These are phyloP conservation scores for Macroventuria anomochaeta DNA, from an alignment of 2,329 filamentous ascomycete genomes.

Conservation along the genomic window DNA sequence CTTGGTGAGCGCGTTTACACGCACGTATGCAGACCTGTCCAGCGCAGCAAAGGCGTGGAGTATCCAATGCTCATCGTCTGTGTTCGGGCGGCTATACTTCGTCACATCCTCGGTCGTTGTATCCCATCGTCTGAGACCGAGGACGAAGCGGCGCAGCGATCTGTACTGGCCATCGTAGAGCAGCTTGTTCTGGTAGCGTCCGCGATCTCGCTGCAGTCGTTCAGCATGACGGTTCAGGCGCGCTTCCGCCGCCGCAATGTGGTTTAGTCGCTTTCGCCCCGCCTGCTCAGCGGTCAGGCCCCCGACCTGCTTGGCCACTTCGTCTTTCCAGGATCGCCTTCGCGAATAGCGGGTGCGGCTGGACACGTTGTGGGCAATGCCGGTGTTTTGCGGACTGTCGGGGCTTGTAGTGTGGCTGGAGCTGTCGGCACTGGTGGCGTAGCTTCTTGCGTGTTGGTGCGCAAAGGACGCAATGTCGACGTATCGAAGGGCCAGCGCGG, in stretches of 20 bases:
- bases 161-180: constrained; percentile 37
- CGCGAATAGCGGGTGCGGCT: constrained; percentile 6
- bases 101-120: constrained; percentile 17
- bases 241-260: constrained; percentile 10
- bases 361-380: neutral
- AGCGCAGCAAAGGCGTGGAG: constrained; percentile 36
- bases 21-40: constrained; percentile 29
- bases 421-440: constrained; percentile 6
- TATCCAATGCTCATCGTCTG: constrained; percentile 11
- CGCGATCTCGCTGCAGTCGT: neutral
- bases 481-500: constrained; percentile 25
- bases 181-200: neutral
- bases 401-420: neutral
- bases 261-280: constrained; percentile 17
- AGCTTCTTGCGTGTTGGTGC: constrained; percentile 20
- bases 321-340: constrained; percentile 1
- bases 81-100: neutral
- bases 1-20: constrained; percentile 23
- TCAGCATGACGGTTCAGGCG: constrained; percentile 1
- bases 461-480: constrained; percentile 34
- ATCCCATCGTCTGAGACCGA: constrained; percentile 24
- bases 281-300: constrained; percentile 1
- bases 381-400: neutral
- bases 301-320: neutral
- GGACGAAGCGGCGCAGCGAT: constrained; percentile 37